phyloP scores from a whole-genome alignment of 495 filamentous ascomycete genomes.

The Aspergillus nidulans region DNA sequence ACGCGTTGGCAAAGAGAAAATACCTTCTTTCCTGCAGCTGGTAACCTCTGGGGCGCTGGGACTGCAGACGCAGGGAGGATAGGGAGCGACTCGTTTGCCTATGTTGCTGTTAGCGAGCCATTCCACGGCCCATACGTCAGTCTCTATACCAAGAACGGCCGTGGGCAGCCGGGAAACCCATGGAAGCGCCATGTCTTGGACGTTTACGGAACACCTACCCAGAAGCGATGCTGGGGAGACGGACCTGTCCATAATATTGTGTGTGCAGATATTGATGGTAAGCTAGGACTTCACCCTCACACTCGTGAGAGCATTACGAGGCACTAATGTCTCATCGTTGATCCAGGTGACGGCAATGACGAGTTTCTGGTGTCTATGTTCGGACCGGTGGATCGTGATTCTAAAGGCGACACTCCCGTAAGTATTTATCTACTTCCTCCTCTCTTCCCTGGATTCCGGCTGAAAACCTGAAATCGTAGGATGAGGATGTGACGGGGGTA shows the following conservation, averaged over 20 bases:
- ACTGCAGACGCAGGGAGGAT: not conserved
- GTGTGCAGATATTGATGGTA: conserved; percentile 1
- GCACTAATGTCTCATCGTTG: not conserved
- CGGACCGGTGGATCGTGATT: conserved; percentile 1
- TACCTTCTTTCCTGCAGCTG: not conserved
- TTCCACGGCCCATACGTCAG: not conserved
- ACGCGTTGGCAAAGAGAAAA: not conserved
- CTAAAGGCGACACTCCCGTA: not conserved
- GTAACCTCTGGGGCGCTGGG: conserved; percentile 1
- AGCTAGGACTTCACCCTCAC: not conserved
- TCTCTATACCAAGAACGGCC: not conserved
- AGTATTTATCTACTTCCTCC: not conserved
- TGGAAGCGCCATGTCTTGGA: conserved; percentile 6
- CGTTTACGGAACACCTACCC: not conserved
- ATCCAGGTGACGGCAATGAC: conserved; percentile 1
- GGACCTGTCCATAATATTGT: not conserved
- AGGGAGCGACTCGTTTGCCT: not conserved
- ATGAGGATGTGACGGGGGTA: not conserved
- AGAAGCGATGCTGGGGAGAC: not conserved
- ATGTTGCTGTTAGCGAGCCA: not conserved
- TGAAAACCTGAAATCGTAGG: not conserved
- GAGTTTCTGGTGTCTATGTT: conserved; percentile 4
- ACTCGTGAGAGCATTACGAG: not conserved
- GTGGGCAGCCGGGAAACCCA: not conserved
- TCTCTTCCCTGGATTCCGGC: not conserved